Base-by-base conservation (phyloP, 2,329 filamentous ascomycete species). In the Rhexocercosporidium sp. region DNA sequence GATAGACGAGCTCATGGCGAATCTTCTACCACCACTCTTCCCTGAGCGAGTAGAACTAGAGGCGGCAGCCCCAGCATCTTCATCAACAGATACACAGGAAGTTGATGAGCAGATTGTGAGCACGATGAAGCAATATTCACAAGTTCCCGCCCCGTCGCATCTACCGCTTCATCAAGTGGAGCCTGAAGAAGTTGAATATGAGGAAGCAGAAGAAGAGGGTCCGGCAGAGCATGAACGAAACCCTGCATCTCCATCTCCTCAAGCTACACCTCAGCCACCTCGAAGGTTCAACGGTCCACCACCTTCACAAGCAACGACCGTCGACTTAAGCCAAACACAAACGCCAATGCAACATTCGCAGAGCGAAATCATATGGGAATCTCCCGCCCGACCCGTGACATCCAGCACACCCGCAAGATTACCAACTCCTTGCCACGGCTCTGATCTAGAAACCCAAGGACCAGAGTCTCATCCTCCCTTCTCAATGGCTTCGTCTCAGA, bases 1-100 rank as follows among this genome's bases (percentile, higher is more conserved):
- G 1, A 82, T 87, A 0, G 86, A 85, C 6, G 82, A 86, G 70
- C 77, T 90, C 14, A 81, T 89, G 53, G 85, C 82, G 62, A 90
- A 90, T 66, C 75, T 90, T 39, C 80, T 83, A 18, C 82, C 82
- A 47, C 83, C 85, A 5, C 74, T 88, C 0, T 82, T 88, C 64
- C 79, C 77, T 66, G 41, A 46, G 3, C 54, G 59, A 20, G 25
- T 34, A 5, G 56, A 51, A 25, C 27, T 16, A 39, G 62, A 34
- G 8, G n/a, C 20, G n/a, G n/a, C 37, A 12, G 27, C 29, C 16
- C 70, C 67, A 18, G 16, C 49, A 7, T 71, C 72, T 16, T 74
- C 73, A 14, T 67, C 66, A n/a, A 75, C 72, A 0, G 73, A 77
- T 61, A 74, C 75, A 0, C 73, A 78, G 65, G 73, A 77, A 57